phyloP scores from a whole-genome alignment of 768 basidiomycete species.

The Boletellus ananas region DNA sequence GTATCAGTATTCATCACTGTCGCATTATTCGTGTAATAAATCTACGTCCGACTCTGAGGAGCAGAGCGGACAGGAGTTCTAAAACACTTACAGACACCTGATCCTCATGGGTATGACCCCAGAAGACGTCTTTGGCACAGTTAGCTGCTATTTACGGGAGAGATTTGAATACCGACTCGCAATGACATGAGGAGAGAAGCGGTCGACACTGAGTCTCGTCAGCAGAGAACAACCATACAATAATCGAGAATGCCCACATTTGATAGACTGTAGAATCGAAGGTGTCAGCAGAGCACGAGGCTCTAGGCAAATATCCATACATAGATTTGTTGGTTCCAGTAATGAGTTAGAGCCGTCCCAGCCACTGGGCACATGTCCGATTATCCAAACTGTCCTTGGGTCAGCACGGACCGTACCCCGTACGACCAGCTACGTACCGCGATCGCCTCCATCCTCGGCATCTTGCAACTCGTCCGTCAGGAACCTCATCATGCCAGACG shows the following conservation, averaged over 20 bases:
- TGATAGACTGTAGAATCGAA: conserved; percentile 39
- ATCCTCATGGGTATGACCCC: conserved; percentile 75
- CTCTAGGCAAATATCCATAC: conserved; percentile 37
- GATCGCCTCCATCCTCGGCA: conserved; percentile 72
- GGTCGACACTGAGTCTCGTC: conserved; percentile 51
- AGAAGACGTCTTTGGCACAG: conserved; percentile 57
- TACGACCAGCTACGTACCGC: conserved; percentile 41
- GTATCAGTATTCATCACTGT: conserved; percentile 54
- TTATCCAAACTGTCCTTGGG: conserved; percentile 41
- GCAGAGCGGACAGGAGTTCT: background rate
- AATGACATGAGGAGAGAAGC: conserved; percentile 76
- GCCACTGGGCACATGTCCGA: conserved; percentile 55
- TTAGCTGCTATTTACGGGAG: conserved; percentile 4
- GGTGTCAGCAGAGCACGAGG: conserved; percentile 2
- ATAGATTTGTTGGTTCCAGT: conserved; percentile 63
- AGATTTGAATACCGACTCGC: conserved; percentile 47
- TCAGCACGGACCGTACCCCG: conserved; percentile 8
- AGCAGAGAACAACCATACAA: background rate
- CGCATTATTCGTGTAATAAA: conserved; percentile 71
- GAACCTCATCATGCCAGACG: conserved; percentile 73
- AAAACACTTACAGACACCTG: conserved; percentile 50
- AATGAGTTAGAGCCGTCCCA: conserved; percentile 73
- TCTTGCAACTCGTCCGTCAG: conserved; percentile 74
- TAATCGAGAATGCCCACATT: conserved; percentile 31
- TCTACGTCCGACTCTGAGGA: conserved; percentile 34